Evolutionary conservation across 2,329 filamentous ascomycete genomes (phyloP), one percentile per base, ranked within the genome.

Genomic region (Ascochyta fabae): DNA sequence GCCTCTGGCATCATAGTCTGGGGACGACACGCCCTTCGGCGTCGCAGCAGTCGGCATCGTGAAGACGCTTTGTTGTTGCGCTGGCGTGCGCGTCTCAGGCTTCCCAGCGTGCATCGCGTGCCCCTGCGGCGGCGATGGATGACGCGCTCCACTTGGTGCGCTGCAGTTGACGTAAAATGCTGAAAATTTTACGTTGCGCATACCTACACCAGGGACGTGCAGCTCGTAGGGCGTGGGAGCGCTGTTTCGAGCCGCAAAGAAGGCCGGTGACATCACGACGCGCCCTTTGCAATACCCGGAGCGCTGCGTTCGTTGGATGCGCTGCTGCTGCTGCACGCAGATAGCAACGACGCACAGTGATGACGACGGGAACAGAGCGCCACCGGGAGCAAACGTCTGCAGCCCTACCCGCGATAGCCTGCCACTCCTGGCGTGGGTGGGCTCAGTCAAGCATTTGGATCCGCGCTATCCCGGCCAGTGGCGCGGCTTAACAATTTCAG

Each of bases 81-180:
- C 35, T 56, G 53, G 53, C 46, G 24, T 50, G 53, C 46, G 52
- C 53, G 36, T 40, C 38, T 45, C 35, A 56, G 35, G 47, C 36
- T 47, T 49, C 23, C 27, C 40, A 49, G 46, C 29, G 46, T 35
- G 35, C 27, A 41, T 40, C 42, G 27, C 13, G 46, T 49, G 52
- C 31, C 53, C 53, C 42, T 50, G 47, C 31, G 19, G 43, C 53
- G 43, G 43, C 53, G 53, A 50, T 57, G 50, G 44, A 61, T 56
- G 50, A 58, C 24, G 58, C 57, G 65, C 48, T 67, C 69, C 69
- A 72, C 69, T 65, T 71, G 53, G 69, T 53, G 61, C 48, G 49
- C 40, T 27, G 53, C 48, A 48, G 53, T 68, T 70, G 62, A 70
- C 67, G 65, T 69, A 71, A 69, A 62, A 56, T 16, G 43, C 56